Evolutionary conservation across 768 basidiomycete species (phyloP), one percentile per base, ranked within the genome.

Genomic region (Kwoniella shandongensis): DNA sequence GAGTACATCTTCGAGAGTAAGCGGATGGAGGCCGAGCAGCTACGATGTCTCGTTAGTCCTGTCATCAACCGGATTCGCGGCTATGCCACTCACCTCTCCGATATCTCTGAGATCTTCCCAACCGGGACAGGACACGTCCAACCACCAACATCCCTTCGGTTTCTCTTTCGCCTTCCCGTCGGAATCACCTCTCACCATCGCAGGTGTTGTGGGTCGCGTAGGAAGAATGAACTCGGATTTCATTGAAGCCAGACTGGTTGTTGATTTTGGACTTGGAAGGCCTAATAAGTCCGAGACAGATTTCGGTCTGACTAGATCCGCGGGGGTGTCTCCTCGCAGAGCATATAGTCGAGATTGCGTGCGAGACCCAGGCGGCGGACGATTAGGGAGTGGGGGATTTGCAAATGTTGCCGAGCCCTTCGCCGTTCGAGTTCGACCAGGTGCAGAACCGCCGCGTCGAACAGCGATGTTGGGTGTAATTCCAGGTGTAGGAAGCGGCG

Each of bases 1-100:
- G 7, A 97, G 77, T 42, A 94, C 89, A 76, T 97, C 92, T 76
- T 97, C 93, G 12, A 96, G 80, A 0, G 92, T 94, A 44, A 97
- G 78, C 0, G 93, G 93, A 75, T 97, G 93, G 0, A 97, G 81
- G 60, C 89, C 88, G 23, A 94, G 79, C 17, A 89, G 78, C 90
- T 92, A 65, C 7, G 26, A 18, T 42, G 17, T 12, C 23, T 0
- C 1, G 2, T 30, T 6, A 25, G 13, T 27, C 29, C 23, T 17
- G n/a, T n/a, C n/a, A n/a, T 25, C 23, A 35, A 10, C 26, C 17
- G 22, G 11, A 13, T 40, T 41, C 44, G 11, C 15, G 18, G 5
- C 8, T 10, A 17, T 29, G 13, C 11, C 13, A 70, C 80, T 50
- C 65, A 86, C 89, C 82, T 88, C 91, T 41, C 91, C 88, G 46